Percentiles rank a stretch among this genome's conserved stretches.
phyloP scores from a whole-genome alignment of 495 filamentous ascomycete species.

The Podospora pseudopauciseta region DNA sequence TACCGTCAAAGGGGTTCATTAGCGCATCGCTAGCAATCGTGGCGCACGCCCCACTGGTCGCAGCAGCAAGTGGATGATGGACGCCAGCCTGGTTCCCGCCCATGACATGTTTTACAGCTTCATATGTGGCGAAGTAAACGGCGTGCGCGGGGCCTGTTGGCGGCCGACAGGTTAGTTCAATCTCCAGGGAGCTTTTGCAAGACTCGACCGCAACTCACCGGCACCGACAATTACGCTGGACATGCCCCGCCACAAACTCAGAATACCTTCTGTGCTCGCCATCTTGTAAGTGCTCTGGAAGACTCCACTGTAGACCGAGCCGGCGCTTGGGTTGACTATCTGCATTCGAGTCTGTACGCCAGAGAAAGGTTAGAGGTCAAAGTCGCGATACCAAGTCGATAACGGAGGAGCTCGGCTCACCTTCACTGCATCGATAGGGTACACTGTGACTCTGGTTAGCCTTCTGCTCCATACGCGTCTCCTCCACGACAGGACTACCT shows the following conservation, averaged over 20 bases:
- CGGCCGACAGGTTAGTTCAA: conserved; percentile 24
- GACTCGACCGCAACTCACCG: conserved; percentile 54
- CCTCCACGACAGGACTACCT: conserved; percentile 32
- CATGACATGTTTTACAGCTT: conserved; percentile 91
- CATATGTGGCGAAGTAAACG: conserved; percentile 97
- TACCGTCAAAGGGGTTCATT: conserved; percentile 99
- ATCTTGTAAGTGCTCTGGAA: conserved; percentile 90
- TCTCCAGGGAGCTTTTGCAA: conserved; percentile 8
- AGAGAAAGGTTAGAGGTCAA: conserved; percentile 13
- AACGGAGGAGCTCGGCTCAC: conserved; percentile 48
- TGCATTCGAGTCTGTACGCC: conserved; percentile 86
- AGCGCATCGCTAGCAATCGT: conserved; percentile 96
- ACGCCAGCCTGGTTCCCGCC: conserved; percentile 84
- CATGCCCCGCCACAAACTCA: conserved; percentile 93
- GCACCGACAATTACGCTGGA: conserved; percentile 95
- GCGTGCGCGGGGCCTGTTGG: conserved; percentile 86
- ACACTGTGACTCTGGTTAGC: conserved; percentile 79
- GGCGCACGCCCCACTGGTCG: conserved; percentile 85
- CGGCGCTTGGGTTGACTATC: conserved; percentile 82
- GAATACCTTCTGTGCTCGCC: conserved; percentile 78
- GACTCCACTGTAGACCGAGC: conserved; percentile 83
- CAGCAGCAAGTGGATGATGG: conserved; percentile 91
- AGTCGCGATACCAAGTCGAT: conserved; percentile 1
- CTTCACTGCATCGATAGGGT: conserved; percentile 96
- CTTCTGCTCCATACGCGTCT: background rate